phyloP scores from a whole-genome alignment of 2,329 filamentous ascomycete species.

The Biscogniauxia sp. region DNA sequence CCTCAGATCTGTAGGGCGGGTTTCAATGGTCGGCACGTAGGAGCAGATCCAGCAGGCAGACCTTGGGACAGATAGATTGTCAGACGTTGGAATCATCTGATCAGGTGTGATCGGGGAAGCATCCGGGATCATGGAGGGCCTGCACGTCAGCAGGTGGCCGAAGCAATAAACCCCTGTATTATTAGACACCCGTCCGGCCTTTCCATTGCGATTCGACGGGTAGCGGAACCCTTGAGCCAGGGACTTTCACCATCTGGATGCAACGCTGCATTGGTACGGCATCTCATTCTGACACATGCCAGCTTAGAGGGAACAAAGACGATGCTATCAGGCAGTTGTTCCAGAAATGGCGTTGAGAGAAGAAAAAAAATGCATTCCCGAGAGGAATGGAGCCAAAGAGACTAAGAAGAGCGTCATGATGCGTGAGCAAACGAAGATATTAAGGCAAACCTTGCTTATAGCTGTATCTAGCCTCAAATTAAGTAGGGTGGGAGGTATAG shows the following conservation, averaged over 20 bases:
- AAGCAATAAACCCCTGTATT: conserved; percentile 24
- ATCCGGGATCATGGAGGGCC: conserved; percentile 13
- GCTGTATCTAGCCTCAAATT: too few species aligned
- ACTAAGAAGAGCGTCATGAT: too few species aligned
- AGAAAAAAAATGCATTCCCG: neutral
- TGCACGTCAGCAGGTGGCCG: conserved; percentile 21
- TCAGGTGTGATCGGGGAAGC: conserved; percentile 8
- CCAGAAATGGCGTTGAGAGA: neutral
- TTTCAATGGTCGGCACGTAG: neutral
- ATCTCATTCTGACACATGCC: neutral
- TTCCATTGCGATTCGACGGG: conserved; percentile 23
- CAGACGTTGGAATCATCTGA: conserved; percentile 2
- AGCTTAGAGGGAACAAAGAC: neutral
- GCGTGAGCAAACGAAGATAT: too few species aligned
- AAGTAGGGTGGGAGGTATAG: too few species aligned
- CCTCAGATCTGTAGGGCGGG: neutral
- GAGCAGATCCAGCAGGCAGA: neutral
- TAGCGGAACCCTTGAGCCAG: conserved; percentile 11
- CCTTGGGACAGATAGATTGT: conserved; percentile 1
- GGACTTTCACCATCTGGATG: conserved; percentile 10
- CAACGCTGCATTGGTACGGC: conserved; percentile 3
- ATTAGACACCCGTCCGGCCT: conserved; percentile 12
- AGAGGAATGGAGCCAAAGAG: too few species aligned
- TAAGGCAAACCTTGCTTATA: too few species aligned
- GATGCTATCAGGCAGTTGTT: neutral